These are phyloP conservation scores for Daldinia concentrica DNA, from an alignment of 495 filamentous ascomycete species.

Conservation along the genomic window DNA sequence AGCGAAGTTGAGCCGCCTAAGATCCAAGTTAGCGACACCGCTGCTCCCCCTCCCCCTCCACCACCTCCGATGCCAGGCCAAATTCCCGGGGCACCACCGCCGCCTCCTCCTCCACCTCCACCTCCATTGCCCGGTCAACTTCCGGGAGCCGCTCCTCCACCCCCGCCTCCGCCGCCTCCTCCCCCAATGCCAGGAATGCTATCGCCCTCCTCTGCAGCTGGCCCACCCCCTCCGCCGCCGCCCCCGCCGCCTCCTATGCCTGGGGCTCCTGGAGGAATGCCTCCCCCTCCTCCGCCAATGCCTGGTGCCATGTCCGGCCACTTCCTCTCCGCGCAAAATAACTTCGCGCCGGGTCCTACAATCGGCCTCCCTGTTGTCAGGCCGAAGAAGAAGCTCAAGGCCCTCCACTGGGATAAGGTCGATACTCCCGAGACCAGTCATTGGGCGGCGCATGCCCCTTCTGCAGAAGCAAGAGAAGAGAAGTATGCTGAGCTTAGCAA, in stretches of 20 bases:
- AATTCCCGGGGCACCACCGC: constrained; percentile 55
- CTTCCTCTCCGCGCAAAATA: constrained; percentile 60
- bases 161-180: constrained; percentile 65
- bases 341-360: constrained; percentile 45
- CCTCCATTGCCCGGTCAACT: constrained; percentile 60
- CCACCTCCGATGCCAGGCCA: constrained; percentile 61
- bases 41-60: constrained; percentile 58
- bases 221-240: constrained; percentile 68
- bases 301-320: constrained; percentile 63
- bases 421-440: constrained; percentile 93
- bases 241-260: constrained; percentile 60
- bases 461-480: constrained; percentile 84
- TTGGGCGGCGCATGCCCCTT: constrained; percentile 89
- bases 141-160: constrained; percentile 58
- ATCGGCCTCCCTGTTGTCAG: constrained; percentile 76
- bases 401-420: constrained; percentile 98
- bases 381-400: constrained; percentile 99
- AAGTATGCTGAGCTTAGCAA: constrained; percentile 92
- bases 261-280: constrained; percentile 51
- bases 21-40: constrained; percentile 55
- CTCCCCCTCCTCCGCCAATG: constrained; percentile 62
- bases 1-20: constrained; percentile 65
- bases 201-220: constrained; percentile 43
- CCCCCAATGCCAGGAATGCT: constrained; percentile 56
- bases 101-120: constrained; percentile 62